phyloP scores from a whole-genome alignment of 164 flowering plant species.

The Berberis vulgaris region DNA sequence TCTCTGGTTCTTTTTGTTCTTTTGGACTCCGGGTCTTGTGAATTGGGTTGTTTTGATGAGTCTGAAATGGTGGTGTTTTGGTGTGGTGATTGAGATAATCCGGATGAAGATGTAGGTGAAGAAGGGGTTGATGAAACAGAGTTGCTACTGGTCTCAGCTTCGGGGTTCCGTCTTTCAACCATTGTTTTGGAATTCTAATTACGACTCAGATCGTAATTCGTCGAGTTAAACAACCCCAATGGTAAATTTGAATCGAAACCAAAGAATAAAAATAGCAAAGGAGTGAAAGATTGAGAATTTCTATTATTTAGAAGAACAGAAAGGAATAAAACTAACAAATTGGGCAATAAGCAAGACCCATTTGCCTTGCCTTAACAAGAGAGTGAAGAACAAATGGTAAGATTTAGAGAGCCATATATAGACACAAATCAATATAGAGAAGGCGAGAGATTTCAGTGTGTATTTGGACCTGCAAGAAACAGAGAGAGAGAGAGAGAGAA shows the following conservation, averaged over 20 bases:
- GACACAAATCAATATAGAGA: neutral
- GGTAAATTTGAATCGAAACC: no score
- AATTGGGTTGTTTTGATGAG: slow-evolving; percentile 2
- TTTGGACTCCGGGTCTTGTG: slow-evolving; percentile 7
- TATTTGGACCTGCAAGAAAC: neutral
- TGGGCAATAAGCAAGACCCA: neutral
- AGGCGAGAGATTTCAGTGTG: neutral
- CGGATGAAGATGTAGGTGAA: slow-evolving; percentile 12
- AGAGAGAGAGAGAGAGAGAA: neutral
- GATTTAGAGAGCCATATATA: neutral
- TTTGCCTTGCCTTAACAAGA: neutral
- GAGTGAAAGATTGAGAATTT: neutral
- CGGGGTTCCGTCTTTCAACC: slow-evolving; percentile 16
- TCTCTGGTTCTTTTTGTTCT: slow-evolving; percentile 22
- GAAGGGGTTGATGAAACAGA: slow-evolving; percentile 20
- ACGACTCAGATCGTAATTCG: neutral
- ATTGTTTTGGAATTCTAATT: neutral
- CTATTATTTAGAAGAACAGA: neutral
- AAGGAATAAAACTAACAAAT: neutral
- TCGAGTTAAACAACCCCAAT: neutral
- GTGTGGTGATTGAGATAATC: slow-evolving; percentile 6
- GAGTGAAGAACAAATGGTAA: neutral
- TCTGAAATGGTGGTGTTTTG: neutral
- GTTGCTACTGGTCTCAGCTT: slow-evolving; percentile 31
- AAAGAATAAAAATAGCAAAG: neutral